Percentiles rank a stretch among this genome's conserved stretches.
Conservation (phyloP, 192 early-diverging fungal genomes). For the Coemansia sp. region DNA sequence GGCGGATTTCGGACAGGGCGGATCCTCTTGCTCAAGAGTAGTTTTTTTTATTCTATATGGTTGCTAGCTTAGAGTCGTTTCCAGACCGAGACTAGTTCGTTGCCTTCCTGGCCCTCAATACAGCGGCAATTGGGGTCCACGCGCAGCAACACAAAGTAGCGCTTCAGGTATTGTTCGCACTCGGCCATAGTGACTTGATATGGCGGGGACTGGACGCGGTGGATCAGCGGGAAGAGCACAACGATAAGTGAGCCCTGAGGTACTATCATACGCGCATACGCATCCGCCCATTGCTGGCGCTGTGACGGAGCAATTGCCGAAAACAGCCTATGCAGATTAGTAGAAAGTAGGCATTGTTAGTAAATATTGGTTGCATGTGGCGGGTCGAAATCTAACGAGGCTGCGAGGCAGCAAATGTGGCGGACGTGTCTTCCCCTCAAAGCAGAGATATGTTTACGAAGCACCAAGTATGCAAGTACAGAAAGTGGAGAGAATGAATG, state of each 20-base stretch:
- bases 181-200: slow-evolving; percentile 50
- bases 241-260: slow-evolving; percentile 51
- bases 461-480: background rate
- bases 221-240: slow-evolving; percentile 46
- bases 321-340: slow-evolving; percentile 35
- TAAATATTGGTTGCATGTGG: background rate
- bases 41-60: background rate
- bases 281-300: slow-evolving; percentile 47
- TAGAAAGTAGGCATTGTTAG: slow-evolving; percentile 2
- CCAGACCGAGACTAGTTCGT: slow-evolving; percentile 52
- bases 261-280: slow-evolving; percentile 43
- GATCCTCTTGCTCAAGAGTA: background rate
- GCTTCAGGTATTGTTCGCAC: slow-evolving; percentile 41
- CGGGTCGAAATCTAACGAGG: background rate
- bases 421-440: background rate
- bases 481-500: background rate
- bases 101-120: slow-evolving; percentile 46
- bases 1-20: background rate
- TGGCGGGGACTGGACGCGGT: slow-evolving; percentile 35
- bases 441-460: background rate
- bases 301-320: slow-evolving; percentile 45
- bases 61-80: slow-evolving; percentile 22
- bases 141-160: slow-evolving; percentile 51
- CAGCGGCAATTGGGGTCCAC: slow-evolving; percentile 50
- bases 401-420: background rate